Conservation (phyloP, 2,329 filamentous ascomycete genomes). For the Cladosporium sp. region DNA sequence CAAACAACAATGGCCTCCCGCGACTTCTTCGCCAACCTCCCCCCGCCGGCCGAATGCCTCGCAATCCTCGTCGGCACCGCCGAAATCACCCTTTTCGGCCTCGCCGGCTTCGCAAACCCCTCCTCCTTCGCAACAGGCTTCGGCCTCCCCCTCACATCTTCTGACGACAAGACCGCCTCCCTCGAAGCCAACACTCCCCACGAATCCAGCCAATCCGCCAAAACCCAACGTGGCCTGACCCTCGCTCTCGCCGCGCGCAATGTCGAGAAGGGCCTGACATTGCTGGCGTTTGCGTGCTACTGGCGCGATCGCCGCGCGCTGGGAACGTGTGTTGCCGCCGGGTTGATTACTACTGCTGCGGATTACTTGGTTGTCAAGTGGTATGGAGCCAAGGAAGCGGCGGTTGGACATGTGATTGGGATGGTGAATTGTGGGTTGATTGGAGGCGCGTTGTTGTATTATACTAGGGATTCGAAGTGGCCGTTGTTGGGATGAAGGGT, state of each 20-base stretch:
- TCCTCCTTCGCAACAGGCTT: constrained; percentile 30
- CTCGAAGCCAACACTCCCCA: background rate
- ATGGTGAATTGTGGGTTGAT: constrained; percentile 25
- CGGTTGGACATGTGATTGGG: constrained; percentile 27
- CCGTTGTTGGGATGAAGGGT: background rate
- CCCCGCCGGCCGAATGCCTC: constrained; percentile 32
- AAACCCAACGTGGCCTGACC: constrained; percentile 25
- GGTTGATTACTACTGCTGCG: constrained; percentile 26
- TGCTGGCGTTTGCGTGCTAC: constrained; percentile 30
- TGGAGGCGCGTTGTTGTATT: constrained; percentile 29
- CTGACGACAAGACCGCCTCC: background rate
- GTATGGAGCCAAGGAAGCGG: constrained; percentile 26
- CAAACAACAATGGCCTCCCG: constrained; percentile 7
- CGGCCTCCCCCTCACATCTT: constrained; percentile 26
- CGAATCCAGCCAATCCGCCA: background rate
- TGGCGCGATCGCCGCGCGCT: constrained; percentile 29
- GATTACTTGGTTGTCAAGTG: constrained; percentile 28
- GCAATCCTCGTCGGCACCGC: constrained; percentile 32
- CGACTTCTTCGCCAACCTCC: constrained; percentile 26
- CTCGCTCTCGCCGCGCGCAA: constrained; percentile 29
- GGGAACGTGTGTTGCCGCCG: constrained; percentile 25
- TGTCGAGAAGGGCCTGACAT: constrained; percentile 28
- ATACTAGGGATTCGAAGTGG: constrained; percentile 22
- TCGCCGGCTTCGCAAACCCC: constrained; percentile 32
- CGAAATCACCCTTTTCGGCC: constrained; percentile 31